Conservation (phyloP, 805 yeast species). For the Metschnikowia aberdeeniae region DNA sequence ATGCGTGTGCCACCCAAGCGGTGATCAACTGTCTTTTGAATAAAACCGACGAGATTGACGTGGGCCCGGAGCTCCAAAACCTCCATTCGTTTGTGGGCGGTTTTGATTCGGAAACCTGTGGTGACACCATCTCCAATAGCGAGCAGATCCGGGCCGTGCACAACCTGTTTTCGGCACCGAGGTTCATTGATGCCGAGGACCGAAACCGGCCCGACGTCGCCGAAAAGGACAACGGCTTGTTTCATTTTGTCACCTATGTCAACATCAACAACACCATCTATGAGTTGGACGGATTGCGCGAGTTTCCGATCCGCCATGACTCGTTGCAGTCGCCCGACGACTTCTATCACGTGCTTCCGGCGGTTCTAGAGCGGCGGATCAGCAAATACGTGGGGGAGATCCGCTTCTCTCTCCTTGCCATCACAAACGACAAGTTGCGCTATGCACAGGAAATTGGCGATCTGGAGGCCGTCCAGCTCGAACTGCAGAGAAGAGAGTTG, state of each 20-base stretch:
- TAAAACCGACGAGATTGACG: slow-evolving; percentile 30
- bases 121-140: slow-evolving; percentile 59
- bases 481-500: slow-evolving; percentile 43
- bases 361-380: slow-evolving; percentile 45
- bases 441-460: slow-evolving; percentile 38
- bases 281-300: slow-evolving; percentile 61
- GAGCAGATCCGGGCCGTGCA: slow-evolving; percentile 54
- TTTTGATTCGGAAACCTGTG: slow-evolving; percentile 54
- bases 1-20: slow-evolving; percentile 75
- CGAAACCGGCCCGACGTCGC: slow-evolving; percentile 18
- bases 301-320: slow-evolving; percentile 50
- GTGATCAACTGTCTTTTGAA: slow-evolving; percentile 55
- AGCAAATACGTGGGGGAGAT: slow-evolving; percentile 45
- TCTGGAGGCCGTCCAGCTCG: slow-evolving; percentile 31
- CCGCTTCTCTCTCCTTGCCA: slow-evolving; percentile 53
- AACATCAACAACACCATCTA: slow-evolving; percentile 42
- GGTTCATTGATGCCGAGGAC: slow-evolving; percentile 46
- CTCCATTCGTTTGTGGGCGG: slow-evolving; percentile 48
- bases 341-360: slow-evolving; percentile 39
- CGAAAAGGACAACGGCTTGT: slow-evolving; percentile 48
- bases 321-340: slow-evolving; percentile 38
- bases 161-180: slow-evolving; percentile 58
- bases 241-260: slow-evolving; percentile 58
- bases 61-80: slow-evolving; percentile 47
- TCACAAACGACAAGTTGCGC: slow-evolving; percentile 48